Evolutionary conservation across 148 eudicot species (phyloP), one percentile per base, ranked within the genome.

Genomic region (Cornus kousa): DNA sequence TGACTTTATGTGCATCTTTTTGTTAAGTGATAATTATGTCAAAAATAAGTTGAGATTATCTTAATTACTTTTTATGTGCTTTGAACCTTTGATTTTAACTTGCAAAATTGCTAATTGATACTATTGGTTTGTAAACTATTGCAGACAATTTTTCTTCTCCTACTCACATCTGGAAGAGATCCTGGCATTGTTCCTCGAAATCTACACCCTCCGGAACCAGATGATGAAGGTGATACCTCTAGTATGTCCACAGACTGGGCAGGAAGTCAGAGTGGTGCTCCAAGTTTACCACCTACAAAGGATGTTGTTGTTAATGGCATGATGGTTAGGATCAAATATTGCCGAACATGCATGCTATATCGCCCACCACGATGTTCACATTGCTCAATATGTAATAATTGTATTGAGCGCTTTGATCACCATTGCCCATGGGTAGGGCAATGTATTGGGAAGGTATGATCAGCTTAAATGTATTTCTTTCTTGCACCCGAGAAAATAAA

Each of bases 401-500:
- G 87, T 73, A 79, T 85, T 60, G 85, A 85, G 64, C 84, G 85
- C 46, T 82, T 82, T 39, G 87, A 85, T 73, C 85, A 82, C 67
- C 87, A 85, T 71, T 85, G 87, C 73, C 87, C 85, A 4, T 85
- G 85, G 85, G 81, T 82, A 65, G 87, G 87, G 3, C 87, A 85
- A 55, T 85, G 87, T 74, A 82, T 85, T 35, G 87, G 87, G 50
- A 72, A 72, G 87, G 87, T 85, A 31, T 46, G 55, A 50, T 20
- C 9, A 23, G n/a, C 22, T 37, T 4, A 75, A 76, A 43, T 43
- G 8, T 72, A 3, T 48, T 31, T 17, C 24, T 39, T 32, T 55
- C 59, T 19, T 72, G 13, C 59, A 7, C 72, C 13, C 28, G 28
- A 28, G 16, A 5, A 17, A 62, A 3, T 1, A 0, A 13, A 19